Evolutionary conservation across 2,329 filamentous ascomycete species (phyloP), one percentile per base, ranked within the genome.

Genomic region (Tolypocladium cylindrosporum): DNA sequence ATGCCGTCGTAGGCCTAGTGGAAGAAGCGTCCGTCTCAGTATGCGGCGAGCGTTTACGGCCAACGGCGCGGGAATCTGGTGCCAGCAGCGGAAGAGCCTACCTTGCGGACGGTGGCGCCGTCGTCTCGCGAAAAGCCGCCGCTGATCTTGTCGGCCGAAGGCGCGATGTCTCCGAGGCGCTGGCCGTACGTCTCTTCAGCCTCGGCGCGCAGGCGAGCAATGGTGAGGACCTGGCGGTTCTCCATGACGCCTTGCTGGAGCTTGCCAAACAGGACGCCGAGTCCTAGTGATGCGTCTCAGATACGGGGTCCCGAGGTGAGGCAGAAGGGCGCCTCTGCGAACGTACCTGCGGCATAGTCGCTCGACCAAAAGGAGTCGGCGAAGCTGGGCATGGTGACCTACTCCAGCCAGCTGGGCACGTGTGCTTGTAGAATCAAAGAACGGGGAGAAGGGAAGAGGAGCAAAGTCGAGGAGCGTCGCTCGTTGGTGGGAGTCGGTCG

Each of bases 321-420:
- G 40, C 21, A 37, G 45, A 16, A 42, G 24, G 37, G 48, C 13
- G 45, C 37, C 24, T 34, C 41, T 53, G 39, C 11, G 14, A 34
- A 69, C 82, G 72, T 77, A 89, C 89, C 92, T 79, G 90, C 91
- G 72, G 93, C 93, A 81, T 97, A 97, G 82, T 99, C 94, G 71
- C 85, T 85, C 61, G 94, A 96, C 94, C 94, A 99, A 78, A 99
- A 97, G 55, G 92, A 96, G 77, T 93, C 91, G 66, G 91, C 87
- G 76, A 99, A 97, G 68, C 90, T 85, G 66, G 89, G 88, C 89
- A 93, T 93, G 71, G 74, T 85, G 64, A 63, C 58, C 63, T 62
- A 61, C 58, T 58, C 58, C 45, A 42, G 56, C 56, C 57, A 52
- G 58, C 54, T 58, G 55, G 42, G 40, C 54, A 21, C 31, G 37